phyloP scores from a whole-genome alignment of 805 yeast genomes.

The Lachancea sp. region DNA sequence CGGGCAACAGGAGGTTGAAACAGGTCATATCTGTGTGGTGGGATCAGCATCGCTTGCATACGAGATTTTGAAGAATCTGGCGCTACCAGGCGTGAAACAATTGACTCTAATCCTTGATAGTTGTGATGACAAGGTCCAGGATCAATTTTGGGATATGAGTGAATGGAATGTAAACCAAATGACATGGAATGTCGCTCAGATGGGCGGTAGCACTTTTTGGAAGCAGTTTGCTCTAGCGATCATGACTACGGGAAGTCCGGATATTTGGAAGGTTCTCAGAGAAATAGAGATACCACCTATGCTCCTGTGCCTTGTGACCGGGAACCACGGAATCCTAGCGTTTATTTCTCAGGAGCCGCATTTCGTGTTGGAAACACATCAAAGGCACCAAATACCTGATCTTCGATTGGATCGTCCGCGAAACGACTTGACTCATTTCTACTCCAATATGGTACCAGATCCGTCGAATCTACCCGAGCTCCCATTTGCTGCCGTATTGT shows the following conservation, averaged over 20 bases:
- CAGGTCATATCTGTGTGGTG: conserved; percentile 54
- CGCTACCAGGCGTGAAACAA: conserved; percentile 66
- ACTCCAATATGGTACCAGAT: conserved; percentile 32
- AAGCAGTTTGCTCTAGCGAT: conserved; percentile 44
- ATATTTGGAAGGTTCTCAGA: conserved; percentile 12
- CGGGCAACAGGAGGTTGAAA: conserved; percentile 62
- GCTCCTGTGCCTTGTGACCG: conserved; percentile 44
- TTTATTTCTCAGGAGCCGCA: conserved; percentile 47
- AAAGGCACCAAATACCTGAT: conserved; percentile 50
- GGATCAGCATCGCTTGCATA: conserved; percentile 52
- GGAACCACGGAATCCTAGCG: conserved; percentile 60
- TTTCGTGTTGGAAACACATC: conserved; percentile 72
- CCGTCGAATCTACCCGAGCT: conserved; percentile 41
- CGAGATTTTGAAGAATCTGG: conserved; percentile 71
- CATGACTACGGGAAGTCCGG: conserved; percentile 30
- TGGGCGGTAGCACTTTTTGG: conserved; percentile 35
- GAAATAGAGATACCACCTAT: conserved; percentile 46
- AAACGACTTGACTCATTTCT: conserved; percentile 51
- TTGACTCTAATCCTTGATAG: conserved; percentile 44
- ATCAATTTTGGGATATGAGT: not conserved
- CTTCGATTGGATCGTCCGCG: conserved; percentile 66
- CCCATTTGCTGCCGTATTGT: conserved; percentile 60
- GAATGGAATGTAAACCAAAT: not conserved
- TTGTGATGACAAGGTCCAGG: not conserved
- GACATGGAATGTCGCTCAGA: conserved; percentile 1